Percentiles rank a stretch among this genome's conserved stretches.
These are phyloP conservation scores for Carex cristatella DNA, from an alignment of 176 grass and related monocot genomes.

Conservation along the genomic window DNA sequence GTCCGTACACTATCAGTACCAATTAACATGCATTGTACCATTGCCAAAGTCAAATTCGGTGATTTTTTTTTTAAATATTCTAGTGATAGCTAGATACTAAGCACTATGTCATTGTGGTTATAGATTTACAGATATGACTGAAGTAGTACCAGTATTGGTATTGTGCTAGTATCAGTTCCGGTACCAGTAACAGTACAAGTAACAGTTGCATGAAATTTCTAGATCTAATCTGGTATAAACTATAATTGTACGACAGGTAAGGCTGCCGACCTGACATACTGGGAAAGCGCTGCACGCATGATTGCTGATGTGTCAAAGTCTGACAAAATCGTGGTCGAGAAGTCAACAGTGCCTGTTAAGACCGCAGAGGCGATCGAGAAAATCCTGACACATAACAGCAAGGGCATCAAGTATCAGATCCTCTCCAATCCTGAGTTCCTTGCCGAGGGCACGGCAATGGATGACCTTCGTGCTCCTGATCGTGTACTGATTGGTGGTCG, in stretches of 20 bases:
- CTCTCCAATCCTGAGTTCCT: constrained; percentile 95
- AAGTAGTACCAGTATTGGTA: neutral
- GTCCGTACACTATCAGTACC: neutral
- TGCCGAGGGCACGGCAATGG: constrained; percentile 70
- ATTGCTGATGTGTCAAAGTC: constrained; percentile 85
- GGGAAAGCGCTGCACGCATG: constrained; percentile 94
- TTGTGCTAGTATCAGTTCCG: neutral
- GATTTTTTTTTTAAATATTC: neutral
- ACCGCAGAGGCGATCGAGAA: constrained; percentile 92
- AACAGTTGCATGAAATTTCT: neutral
- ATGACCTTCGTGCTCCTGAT: constrained; percentile 74
- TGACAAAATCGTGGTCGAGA: constrained; percentile 93
- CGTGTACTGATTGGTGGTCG: constrained; percentile 80
- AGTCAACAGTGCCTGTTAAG: constrained; percentile 89
- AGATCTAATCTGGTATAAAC: neutral
- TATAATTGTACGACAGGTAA: constrained; percentile 35
- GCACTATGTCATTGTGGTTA: neutral
- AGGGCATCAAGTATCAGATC: constrained; percentile 95
- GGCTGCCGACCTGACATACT: constrained; percentile 88
- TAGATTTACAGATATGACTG: neutral
- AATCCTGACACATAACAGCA: constrained; percentile 95
- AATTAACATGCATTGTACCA: neutral
- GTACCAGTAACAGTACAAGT: neutral
- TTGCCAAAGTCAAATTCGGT: neutral
- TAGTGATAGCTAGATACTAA: neutral